Percentiles rank a stretch among this genome's conserved stretches.
Conservation (phyloP, 1,284 basidiomycete species). For the Ustilago trichophora region DNA sequence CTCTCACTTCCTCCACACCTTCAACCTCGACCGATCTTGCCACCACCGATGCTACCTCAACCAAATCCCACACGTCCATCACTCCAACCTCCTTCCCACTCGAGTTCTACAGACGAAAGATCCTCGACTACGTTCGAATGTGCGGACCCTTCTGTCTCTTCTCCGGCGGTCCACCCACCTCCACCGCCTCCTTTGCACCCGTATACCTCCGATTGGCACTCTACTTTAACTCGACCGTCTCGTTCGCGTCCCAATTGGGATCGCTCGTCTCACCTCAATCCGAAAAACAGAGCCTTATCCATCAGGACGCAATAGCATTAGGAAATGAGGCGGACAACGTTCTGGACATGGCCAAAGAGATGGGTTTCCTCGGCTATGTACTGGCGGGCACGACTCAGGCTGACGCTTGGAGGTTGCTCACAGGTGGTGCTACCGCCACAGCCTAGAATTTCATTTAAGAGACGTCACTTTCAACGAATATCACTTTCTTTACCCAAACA, state of each 20-base stretch:
- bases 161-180: slow-evolving; percentile 18
- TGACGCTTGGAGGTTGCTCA: slow-evolving; percentile 26
- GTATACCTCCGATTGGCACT: slow-evolving; percentile 35
- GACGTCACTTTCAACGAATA: background rate
- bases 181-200: slow-evolving; percentile 14
- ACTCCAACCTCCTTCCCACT: slow-evolving; percentile 12
- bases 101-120: slow-evolving; percentile 43
- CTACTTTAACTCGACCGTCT: slow-evolving; percentile 31
- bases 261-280: slow-evolving; percentile 18
- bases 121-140: slow-evolving; percentile 42
- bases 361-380: slow-evolving; percentile 33
- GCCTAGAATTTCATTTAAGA: too few relatives aligned
- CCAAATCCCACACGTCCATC: background rate
- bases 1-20: background rate
- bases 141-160: slow-evolving; percentile 38
- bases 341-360: slow-evolving; percentile 19
- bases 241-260: slow-evolving; percentile 17
- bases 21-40: background rate
- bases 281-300: slow-evolving; percentile 1
- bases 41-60: too few relatives aligned
- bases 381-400: slow-evolving; percentile 17
- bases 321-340: slow-evolving; percentile 30
- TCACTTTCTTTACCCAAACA: too few relatives aligned
- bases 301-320: slow-evolving; percentile 9
- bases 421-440: background rate